A percentile compares a stretch with the other conserved stretches of the same genome.
Evolutionary conservation across 805 yeast species (phyloP).

Genomic region (Dipodascopsis tothii): DNA sequence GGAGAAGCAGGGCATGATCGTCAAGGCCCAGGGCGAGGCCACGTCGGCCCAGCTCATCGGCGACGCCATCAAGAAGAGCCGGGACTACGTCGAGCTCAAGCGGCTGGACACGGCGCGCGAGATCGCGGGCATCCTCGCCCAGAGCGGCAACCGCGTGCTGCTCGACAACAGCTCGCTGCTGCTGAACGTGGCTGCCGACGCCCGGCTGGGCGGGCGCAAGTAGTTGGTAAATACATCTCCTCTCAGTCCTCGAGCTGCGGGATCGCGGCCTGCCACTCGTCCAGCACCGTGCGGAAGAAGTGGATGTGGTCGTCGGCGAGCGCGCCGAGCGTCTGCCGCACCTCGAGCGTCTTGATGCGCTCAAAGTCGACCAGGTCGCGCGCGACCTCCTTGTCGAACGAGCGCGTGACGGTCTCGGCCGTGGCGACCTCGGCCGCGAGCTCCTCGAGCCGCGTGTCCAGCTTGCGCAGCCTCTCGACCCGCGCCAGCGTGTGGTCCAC

Average conservation of each 20-base stretch:
- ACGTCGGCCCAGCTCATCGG: conserved; percentile 96
- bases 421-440: conserved; percentile 44
- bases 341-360: conserved; percentile 66
- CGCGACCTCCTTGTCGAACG: conserved; percentile 49
- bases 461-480: conserved; percentile 44
- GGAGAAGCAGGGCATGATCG: conserved; percentile 94
- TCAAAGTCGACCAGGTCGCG: conserved; percentile 66
- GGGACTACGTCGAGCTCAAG: conserved; percentile 92
- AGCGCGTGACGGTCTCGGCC: conserved; percentile 45
- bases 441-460: conserved; percentile 43
- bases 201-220: conserved; percentile 35
- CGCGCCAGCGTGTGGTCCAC: conserved; percentile 52
- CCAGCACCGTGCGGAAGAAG: conserved; percentile 53
- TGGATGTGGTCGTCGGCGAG: conserved; percentile 69
- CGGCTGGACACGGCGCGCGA: conserved; percentile 96
- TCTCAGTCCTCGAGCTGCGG: conserved; percentile 14
- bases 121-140: conserved; percentile 76
- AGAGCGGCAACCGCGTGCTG: conserved; percentile 84
- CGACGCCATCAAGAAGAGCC: conserved; percentile 95
- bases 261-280: conserved; percentile 17
- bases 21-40: conserved; percentile 97
- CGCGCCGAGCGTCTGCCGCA: conserved; percentile 60
- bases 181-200: conserved; percentile 78
- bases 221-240: background rate
- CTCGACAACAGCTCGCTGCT: conserved; percentile 87